These are phyloP conservation scores for Coemansia sp. DNA, from an alignment of 192 early-diverging fungal species.

Conservation along the genomic window DNA sequence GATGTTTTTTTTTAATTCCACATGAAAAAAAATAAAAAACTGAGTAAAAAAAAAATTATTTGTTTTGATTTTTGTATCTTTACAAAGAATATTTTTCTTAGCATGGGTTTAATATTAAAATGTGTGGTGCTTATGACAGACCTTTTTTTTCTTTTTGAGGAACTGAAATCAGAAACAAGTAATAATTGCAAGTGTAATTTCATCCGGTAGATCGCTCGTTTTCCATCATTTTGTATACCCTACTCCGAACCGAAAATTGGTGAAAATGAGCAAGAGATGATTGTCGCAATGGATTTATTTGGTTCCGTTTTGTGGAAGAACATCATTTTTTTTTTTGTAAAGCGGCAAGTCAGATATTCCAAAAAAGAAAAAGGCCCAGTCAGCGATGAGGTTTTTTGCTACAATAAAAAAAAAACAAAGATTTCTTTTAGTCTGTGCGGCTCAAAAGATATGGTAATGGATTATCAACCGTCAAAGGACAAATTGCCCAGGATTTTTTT, in stretches of 20 bases:
- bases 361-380: neutral
- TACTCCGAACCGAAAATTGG: no score
- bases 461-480: no score
- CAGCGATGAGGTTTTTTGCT: neutral
- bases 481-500: no score
- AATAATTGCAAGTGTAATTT: neutral
- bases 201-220: neutral
- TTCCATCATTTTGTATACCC: neutral
- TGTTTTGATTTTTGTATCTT: neutral
- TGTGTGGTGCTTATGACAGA: neutral
- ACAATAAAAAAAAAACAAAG: neutral
- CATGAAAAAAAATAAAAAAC: neutral
- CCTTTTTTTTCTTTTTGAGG: neutral
- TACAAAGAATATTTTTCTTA: neutral
- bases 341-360: no score
- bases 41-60: neutral
- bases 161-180: slow-evolving; percentile 1
- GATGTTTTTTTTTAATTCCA: neutral
- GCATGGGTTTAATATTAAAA: no score
- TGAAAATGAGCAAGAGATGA: no score
- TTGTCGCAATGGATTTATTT: no score
- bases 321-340: neutral
- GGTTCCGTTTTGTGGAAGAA: no score
- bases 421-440: no score
- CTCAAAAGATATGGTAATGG: no score